Evolutionary conservation across 2,329 filamentous ascomycete species (phyloP).

Genomic region (Knoxdaviesia capensis): DNA sequence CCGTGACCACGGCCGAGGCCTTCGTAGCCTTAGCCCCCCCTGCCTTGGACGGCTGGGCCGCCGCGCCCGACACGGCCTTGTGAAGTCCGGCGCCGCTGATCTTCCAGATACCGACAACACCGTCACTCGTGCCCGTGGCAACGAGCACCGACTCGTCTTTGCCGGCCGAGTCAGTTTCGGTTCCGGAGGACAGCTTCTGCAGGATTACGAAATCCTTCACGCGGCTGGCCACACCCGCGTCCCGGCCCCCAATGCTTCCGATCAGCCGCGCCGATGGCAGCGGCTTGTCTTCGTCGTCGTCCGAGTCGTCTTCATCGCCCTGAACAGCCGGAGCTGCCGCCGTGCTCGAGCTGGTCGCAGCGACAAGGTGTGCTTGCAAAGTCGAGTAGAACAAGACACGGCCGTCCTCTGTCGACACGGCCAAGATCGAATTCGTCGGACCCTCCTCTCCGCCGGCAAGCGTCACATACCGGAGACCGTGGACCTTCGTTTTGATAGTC

Average conservation of each 20-base stretch:
- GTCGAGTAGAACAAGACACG: conserved; percentile 70
- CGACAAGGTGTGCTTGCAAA: conserved; percentile 23
- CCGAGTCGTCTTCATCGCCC: conserved; percentile 17
- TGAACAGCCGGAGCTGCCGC: conserved; percentile 3
- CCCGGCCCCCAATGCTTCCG: conserved; percentile 60
- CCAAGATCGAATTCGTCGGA: conserved; percentile 30
- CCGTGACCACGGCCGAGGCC: conserved; percentile 19
- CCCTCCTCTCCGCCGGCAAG: conserved; percentile 19
- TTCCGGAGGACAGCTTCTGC: conserved; percentile 8
- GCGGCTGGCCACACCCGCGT: conserved; percentile 43
- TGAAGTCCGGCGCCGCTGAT: conserved; percentile 20
- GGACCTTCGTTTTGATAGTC: conserved; percentile 54
- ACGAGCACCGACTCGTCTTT: conserved; percentile 28
- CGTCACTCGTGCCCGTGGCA: conserved; percentile 67
- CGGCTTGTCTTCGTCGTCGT: conserved; percentile 11
- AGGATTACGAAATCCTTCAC: conserved; percentile 79
- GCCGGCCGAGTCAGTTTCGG: conserved; percentile 9
- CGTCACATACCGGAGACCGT: conserved; percentile 56
- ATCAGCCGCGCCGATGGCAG: conserved; percentile 44
- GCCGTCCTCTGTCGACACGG: conserved; percentile 79
- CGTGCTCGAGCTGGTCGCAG: conserved; percentile 7
- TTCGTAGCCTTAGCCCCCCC: conserved; percentile 4
- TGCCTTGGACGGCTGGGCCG: conserved; percentile 11
- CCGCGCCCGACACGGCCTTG: conserved; percentile 11
- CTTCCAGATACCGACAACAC: conserved; percentile 61